phyloP scores from a whole-genome alignment of 192 early-diverging fungal genomes.

The Podila epigama region DNA sequence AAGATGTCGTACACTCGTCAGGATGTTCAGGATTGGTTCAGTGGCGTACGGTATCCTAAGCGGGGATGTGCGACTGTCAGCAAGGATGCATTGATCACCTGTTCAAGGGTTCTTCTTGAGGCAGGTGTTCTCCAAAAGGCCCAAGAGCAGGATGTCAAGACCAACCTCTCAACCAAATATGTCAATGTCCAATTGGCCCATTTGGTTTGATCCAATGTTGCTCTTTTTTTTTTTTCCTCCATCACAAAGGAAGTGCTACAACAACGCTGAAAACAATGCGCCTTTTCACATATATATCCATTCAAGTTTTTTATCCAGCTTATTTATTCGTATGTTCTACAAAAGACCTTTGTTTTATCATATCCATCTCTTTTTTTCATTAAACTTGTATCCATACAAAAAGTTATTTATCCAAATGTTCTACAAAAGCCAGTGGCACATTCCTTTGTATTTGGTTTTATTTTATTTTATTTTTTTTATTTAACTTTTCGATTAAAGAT shows the following conservation, averaged over 20 bases:
- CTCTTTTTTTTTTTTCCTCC: neutral
- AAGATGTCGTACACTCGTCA: conserved; percentile 59
- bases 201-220: neutral
- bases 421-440: too few relatives aligned
- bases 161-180: conserved; percentile 16
- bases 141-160: conserved; percentile 26
- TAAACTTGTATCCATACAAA: neutral
- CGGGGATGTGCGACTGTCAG: conserved; percentile 51
- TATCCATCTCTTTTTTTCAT: neutral
- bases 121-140: conserved; percentile 61
- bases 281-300: neutral
- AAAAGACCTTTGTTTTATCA: too few relatives aligned
- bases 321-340: too few relatives aligned
- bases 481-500: too few relatives aligned
- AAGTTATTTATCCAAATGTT: neutral
- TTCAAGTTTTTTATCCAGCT: neutral
- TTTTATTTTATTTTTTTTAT: conserved; percentile 1
- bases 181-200: conserved; percentile 15
- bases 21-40: conserved; percentile 75
- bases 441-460: too few relatives aligned
- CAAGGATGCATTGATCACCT: conserved; percentile 52
- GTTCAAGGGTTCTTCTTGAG: conserved; percentile 57
- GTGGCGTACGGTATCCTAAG: conserved; percentile 61
- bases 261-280: too few relatives aligned
- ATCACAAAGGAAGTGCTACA: too few relatives aligned